Evolutionary conservation across 2,329 filamentous ascomycete genomes (phyloP).

Genomic region (Diaporthe citriasiana): DNA sequence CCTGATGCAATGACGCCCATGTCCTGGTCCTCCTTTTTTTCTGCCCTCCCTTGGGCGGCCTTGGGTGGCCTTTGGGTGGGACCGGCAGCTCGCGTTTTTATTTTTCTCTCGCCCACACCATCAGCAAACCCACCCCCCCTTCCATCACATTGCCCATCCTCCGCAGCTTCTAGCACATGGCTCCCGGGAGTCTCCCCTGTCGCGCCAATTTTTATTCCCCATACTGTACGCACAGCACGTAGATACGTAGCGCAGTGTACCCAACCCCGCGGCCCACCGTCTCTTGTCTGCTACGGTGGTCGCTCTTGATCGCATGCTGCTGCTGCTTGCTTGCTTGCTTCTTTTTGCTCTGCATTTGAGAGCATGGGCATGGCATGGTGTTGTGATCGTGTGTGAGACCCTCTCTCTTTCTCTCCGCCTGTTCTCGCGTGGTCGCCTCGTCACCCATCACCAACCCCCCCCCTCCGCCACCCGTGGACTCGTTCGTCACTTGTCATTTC

Average conservation of each 20-base stretch:
- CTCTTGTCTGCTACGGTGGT: neutral
- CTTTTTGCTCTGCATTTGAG: constrained; percentile 14
- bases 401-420: constrained; percentile 8
- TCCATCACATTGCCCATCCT: constrained; percentile 31
- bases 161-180: constrained; percentile 44
- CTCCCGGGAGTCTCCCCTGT: constrained; percentile 42
- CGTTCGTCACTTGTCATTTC: constrained; percentile 32
- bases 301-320: constrained; percentile 10
- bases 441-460: constrained; percentile 18
- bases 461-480: constrained; percentile 16
- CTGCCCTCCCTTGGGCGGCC: constrained; percentile 5
- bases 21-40: constrained; percentile 25
- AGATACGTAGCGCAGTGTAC: neutral
- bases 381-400: constrained; percentile 28
- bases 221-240: constrained; percentile 21
- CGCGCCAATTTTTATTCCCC: constrained; percentile 41
- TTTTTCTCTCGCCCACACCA: constrained; percentile 29
- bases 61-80: constrained; percentile 4
- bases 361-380: constrained; percentile 28
- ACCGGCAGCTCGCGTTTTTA: constrained; percentile 32
- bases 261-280: constrained; percentile 17
- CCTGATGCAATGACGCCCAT: constrained; percentile 28
- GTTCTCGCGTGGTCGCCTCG: constrained; percentile 35
- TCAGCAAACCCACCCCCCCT: constrained; percentile 34
- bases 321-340: constrained; percentile 7